These are phyloP conservation scores for Stachybotrys echinatus DNA, from an alignment of 2,329 filamentous ascomycete species.

Conservation along the genomic window DNA sequence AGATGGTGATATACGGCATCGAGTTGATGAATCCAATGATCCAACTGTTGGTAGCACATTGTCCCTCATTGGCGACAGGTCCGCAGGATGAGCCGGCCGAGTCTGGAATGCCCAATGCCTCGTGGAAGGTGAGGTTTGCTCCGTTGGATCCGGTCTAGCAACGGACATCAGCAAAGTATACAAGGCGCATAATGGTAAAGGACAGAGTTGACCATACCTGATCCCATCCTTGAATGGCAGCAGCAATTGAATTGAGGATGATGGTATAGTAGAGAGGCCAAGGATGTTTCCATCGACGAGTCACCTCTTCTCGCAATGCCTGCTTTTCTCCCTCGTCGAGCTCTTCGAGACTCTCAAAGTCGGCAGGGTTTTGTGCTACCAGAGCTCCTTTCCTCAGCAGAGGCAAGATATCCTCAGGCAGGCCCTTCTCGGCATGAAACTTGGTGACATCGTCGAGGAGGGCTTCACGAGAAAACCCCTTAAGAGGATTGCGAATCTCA, in stretches of 20 bases:
- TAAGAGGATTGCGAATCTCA: constrained; percentile 41
- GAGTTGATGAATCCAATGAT: constrained; percentile 57
- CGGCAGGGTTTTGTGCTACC: constrained; percentile 32
- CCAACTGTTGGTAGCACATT: constrained; percentile 46
- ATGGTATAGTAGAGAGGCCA: constrained; percentile 43
- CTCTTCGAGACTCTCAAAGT: constrained; percentile 41
- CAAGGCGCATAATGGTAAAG: neutral
- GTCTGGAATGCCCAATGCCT: constrained; percentile 36
- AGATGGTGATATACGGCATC: constrained; percentile 36
- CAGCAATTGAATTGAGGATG: constrained; percentile 46
- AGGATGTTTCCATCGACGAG: constrained; percentile 44
- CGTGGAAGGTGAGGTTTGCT: constrained; percentile 40
- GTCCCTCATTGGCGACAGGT: constrained; percentile 26
- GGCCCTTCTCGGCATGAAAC: constrained; percentile 44
- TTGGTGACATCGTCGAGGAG: constrained; percentile 48
- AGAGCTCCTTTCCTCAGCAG: constrained; percentile 22
- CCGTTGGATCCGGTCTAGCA: constrained; percentile 36
- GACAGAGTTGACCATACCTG: constrained; percentile 19
- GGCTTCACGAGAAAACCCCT: constrained; percentile 42
- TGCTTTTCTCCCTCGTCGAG: constrained; percentile 37
- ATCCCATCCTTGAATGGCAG: constrained; percentile 46
- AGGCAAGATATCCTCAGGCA: constrained; percentile 38
- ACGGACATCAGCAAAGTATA: neutral
- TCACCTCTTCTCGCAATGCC: constrained; percentile 34
- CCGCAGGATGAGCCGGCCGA: constrained; percentile 21